phyloP scores from a whole-genome alignment of 371 early-diverging fungal genomes.

The Smittium culicis region DNA sequence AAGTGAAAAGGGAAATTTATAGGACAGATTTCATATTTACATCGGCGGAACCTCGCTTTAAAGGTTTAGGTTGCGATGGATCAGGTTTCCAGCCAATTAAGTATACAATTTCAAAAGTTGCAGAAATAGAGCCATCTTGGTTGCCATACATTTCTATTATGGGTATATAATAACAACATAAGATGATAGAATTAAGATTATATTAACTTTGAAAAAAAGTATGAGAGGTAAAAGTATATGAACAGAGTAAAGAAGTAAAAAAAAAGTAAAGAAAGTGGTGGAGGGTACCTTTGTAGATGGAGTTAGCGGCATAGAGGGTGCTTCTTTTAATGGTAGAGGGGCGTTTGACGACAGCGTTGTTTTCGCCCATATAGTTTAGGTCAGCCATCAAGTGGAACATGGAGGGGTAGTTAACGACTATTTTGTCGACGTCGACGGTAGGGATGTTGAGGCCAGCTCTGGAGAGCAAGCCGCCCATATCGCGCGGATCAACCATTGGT shows the following conservation, averaged over 20 bases:
- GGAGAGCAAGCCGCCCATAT: constrained; percentile 61
- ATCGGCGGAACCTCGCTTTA: constrained; percentile 37
- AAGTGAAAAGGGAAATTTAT: background rate
- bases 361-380: constrained; percentile 86
- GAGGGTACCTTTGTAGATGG: constrained; percentile 70
- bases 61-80: constrained; percentile 43
- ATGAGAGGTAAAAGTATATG: background rate
- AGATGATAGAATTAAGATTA: background rate
- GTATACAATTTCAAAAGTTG: constrained; percentile 82
- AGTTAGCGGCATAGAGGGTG: constrained; percentile 66
- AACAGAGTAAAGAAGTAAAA: constrained; percentile 4
- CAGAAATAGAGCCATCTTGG: constrained; percentile 78
- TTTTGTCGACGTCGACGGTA: constrained; percentile 88
- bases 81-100: constrained; percentile 63
- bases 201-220: background rate
- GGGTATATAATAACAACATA: constrained; percentile 2
- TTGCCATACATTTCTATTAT: constrained; percentile 69
- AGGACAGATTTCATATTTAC: constrained; percentile 33
- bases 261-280: constrained; percentile 6
- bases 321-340: constrained; percentile 57
- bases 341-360: constrained; percentile 70
- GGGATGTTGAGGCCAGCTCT: constrained; percentile 78
- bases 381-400: constrained; percentile 83
- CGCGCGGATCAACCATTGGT: constrained; percentile 79
- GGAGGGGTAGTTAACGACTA: constrained; percentile 81